phyloP scores from a whole-genome alignment of 805 yeast genomes.

The Saturnispora mendoncae region DNA sequence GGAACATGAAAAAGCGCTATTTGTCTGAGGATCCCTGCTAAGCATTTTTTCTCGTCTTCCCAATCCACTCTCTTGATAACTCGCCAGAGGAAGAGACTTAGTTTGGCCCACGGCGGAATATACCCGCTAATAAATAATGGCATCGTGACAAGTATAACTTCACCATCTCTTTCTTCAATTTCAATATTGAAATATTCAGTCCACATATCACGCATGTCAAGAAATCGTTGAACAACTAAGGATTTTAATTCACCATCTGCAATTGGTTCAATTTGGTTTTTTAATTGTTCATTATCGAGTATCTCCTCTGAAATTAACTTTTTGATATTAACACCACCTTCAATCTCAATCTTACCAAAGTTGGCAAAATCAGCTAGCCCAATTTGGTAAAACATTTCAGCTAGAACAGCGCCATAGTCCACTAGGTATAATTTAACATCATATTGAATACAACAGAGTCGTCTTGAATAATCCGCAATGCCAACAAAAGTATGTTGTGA shows the following conservation, averaged over 20 bases:
- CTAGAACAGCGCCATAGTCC: constrained; percentile 65
- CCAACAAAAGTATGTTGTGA: constrained; percentile 72
- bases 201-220: constrained; percentile 65
- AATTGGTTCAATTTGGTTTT: background rate
- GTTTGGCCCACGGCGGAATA: constrained; percentile 50
- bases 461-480: constrained; percentile 57
- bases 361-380: constrained; percentile 73
- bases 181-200: constrained; percentile 64
- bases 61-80: constrained; percentile 55
- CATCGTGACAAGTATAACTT: constrained; percentile 37
- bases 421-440: constrained; percentile 70
- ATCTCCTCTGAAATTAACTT: constrained; percentile 32
- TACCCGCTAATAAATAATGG: constrained; percentile 67
- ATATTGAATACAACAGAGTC: constrained; percentile 78
- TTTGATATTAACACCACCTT: constrained; percentile 24
- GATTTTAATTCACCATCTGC: constrained; percentile 10
- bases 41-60: constrained; percentile 59
- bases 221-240: constrained; percentile 10
- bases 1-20: constrained; percentile 58
- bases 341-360: constrained; percentile 52
- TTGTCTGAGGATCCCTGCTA: constrained; percentile 55
- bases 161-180: constrained; percentile 28
- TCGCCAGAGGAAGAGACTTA: constrained; percentile 59
- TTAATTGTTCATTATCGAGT: constrained; percentile 20
- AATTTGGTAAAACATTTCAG: constrained; percentile 72